phyloP scores from a whole-genome alignment of 345 rosid species.

The Bretschneidera sinensis region DNA sequence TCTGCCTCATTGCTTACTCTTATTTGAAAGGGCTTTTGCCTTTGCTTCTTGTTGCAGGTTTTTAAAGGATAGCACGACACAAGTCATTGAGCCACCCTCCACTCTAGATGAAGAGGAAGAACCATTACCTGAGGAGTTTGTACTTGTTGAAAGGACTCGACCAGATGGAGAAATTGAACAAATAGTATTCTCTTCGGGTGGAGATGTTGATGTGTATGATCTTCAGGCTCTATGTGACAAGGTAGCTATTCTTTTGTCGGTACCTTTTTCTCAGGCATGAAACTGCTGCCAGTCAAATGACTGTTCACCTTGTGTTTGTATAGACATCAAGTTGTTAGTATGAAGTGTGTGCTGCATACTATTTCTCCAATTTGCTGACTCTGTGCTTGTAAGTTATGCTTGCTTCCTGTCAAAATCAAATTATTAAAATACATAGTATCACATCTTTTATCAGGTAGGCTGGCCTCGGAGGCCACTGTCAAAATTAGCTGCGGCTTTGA shows the following conservation, averaged over 20 bases:
- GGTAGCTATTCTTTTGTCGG: constrained; percentile 29
- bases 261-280: background rate
- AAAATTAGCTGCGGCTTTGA: constrained; percentile 82
- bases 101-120: constrained; percentile 59
- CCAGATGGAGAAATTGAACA: constrained; percentile 71
- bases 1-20: background rate
- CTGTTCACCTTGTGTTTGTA: background rate
- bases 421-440: background rate
- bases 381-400: background rate
- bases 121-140: constrained; percentile 59
- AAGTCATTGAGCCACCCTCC: constrained; percentile 66
- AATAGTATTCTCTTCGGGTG: constrained; percentile 85
- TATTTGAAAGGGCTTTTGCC: background rate
- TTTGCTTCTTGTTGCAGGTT: constrained; percentile 36
- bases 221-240: constrained; percentile 88
- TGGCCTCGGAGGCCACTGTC: constrained; percentile 92
- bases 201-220: constrained; percentile 86
- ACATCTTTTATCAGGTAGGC: constrained; percentile 53
- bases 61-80: constrained; percentile 51
- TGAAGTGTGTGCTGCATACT: background rate
- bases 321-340: background rate
- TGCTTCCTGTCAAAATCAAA: background rate
- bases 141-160: constrained; percentile 58
- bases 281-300: background rate
- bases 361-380: background rate